Percentiles rank a stretch among this genome's conserved stretches.
Conservation (phyloP, 2,329 filamentous ascomycete species). For the Xylariales sp. region DNA sequence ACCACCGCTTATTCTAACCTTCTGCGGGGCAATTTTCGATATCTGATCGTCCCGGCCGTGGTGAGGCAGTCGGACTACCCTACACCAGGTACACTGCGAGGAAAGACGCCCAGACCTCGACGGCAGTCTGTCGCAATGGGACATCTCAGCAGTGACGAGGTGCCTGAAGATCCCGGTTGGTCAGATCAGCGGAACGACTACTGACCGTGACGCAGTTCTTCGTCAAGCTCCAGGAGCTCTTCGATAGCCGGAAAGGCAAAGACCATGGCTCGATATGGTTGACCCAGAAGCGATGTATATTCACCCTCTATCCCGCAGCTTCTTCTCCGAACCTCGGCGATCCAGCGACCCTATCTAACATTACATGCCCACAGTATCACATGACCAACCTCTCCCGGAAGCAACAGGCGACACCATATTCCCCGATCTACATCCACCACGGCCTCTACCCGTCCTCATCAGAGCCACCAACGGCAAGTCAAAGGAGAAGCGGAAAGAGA, state of each 20-base stretch:
- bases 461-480: conserved; percentile 78
- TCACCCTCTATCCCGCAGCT: background rate
- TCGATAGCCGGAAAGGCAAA: conserved; percentile 61
- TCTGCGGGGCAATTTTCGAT: conserved; percentile 6
- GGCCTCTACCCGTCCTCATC: conserved; percentile 69
- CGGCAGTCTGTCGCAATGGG: conserved; percentile 28
- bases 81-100: too few relatives aligned
- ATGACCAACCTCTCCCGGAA: conserved; percentile 34
- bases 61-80: too few relatives aligned
- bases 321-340: background rate
- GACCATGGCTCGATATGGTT: conserved; percentile 71
- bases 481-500: conserved; percentile 52
- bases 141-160: conserved; percentile 59
- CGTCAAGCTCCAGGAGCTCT: conserved; percentile 60
- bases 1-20: conserved; percentile 7
- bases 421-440: conserved; percentile 54
- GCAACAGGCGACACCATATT: conserved; percentile 46
- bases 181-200: too few relatives aligned
- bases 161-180: too few relatives aligned
- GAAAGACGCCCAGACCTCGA: too few relatives aligned
- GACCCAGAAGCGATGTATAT: conserved; percentile 69
- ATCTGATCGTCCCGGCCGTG: background rate
- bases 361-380: too few relatives aligned
- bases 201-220: conserved; percentile 60
- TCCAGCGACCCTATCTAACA: too few relatives aligned